A percentile compares a stretch with the other conserved stretches of the same genome.
phyloP scores from a whole-genome alignment of 345 rosid species.

The Salix koriyanagi region DNA sequence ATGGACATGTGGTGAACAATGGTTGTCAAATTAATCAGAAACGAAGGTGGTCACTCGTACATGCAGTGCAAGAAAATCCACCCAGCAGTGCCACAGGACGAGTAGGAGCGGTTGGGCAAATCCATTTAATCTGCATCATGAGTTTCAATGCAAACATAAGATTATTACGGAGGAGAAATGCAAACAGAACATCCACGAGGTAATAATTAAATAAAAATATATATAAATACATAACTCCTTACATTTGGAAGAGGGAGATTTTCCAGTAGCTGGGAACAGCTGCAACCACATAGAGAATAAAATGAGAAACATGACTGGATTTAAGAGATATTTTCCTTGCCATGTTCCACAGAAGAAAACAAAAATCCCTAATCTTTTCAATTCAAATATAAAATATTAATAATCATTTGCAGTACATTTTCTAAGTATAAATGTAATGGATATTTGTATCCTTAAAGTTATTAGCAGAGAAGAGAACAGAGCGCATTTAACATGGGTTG shows the following conservation, averaged over 20 bases:
- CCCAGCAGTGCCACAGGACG: constrained; percentile 32
- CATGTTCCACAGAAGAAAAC: too few species aligned
- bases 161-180: background rate
- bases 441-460: constrained; percentile 1
- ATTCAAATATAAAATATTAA: too few species aligned
- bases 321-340: background rate
- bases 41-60: constrained; percentile 8
- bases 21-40: background rate
- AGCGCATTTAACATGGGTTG: constrained; percentile 5
- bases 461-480: background rate
- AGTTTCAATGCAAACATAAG: background rate
- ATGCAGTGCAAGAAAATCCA: constrained; percentile 36
- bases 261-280: constrained; percentile 90
- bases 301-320: constrained; percentile 19
- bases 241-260: constrained; percentile 90
- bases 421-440: constrained; percentile 4
- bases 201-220: background rate
- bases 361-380: too few species aligned
- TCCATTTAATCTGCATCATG: constrained; percentile 30
- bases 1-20: background rate
- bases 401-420: background rate
- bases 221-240: constrained; percentile 26
- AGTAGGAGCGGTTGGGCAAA: constrained; percentile 35
- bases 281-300: constrained; percentile 40
- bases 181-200: background rate